Evolutionary conservation across 1,139 yeast species (phyloP).

Genomic region (Geotrichum cucujoidarum): DNA sequence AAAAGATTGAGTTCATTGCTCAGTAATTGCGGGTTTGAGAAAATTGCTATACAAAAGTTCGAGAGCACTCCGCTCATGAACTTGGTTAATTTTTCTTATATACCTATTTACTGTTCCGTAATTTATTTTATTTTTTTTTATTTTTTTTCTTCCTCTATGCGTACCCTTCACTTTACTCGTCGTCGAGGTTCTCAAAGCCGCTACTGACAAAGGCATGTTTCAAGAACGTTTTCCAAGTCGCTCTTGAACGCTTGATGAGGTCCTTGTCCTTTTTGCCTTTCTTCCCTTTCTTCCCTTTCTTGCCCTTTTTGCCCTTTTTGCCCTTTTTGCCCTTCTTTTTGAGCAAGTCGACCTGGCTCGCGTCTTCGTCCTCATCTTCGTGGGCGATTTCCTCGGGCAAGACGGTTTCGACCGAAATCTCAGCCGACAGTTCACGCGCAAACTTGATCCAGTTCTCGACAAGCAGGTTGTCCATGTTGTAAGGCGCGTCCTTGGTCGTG

Average conservation of each 20-base stretch:
- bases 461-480: slow-evolving; percentile 26
- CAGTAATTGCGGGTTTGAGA: too few species aligned
- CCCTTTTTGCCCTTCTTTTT: slow-evolving; percentile 18
- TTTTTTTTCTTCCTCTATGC: neutral
- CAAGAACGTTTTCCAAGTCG: slow-evolving; percentile 40
- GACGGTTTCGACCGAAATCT: slow-evolving; percentile 22
- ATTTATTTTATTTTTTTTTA: neutral
- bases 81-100: too few species aligned
- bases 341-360: neutral
- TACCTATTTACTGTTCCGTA: too few species aligned
- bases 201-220: slow-evolving; percentile 58
- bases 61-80: too few species aligned
- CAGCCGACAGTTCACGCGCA: slow-evolving; percentile 49
- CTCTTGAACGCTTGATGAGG: slow-evolving; percentile 11
- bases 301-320: neutral
- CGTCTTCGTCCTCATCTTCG: slow-evolving; percentile 21
- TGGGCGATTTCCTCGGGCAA: neutral
- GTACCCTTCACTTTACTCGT: neutral
- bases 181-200: slow-evolving; percentile 37
- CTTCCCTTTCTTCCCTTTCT: neutral
- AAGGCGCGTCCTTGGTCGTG: slow-evolving; percentile 55
- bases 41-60: too few species aligned
- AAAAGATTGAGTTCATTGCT: too few species aligned
- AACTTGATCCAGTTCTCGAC: slow-evolving; percentile 48
- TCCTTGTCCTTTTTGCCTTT: neutral